Evolutionary conservation across 1,139 yeast genomes (phyloP), one percentile per base, ranked within the genome.

Genomic region (Suhomyces maxii): DNA sequence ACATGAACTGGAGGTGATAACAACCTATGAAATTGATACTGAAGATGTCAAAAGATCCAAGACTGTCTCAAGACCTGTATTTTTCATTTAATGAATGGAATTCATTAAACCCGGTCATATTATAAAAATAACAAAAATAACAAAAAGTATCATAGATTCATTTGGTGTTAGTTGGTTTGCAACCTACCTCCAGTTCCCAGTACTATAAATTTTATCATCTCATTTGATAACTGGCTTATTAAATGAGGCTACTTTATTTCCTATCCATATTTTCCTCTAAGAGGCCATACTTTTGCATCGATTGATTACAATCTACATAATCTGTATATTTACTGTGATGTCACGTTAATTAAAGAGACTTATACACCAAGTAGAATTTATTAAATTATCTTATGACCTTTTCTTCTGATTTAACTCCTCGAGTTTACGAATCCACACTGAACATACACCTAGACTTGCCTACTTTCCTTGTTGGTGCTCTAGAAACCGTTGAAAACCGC

Each of bases 1-100:
- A 45, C 44, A 36, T 25, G 49, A 39, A 13, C 43, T 33, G 41
- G 49, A 46, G 7, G 12, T 37, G 36, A 8, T 35, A 11, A 31
- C 44, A 6, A 36, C 28, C 23, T 46, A 46, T 36, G 46, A 46
- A 31, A 34, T 46, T 11, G 50, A 47, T 11, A 35, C 42, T 23
- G 52, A 49, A 37, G 51, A 49, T 41, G 49, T 44, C 42, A 51
- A 51, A 37, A 48, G 54, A 42, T 37, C 50, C 6, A 51, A 51
- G 45, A 49, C 52, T 41, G 39, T 42, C 39, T 41, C 48, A 28
- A 44, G 48, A 41, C 52, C 55, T 18, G 45, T 53, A 34, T 53
- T 53, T 37, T 53, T 50, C 50, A 50, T 48, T 39, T 52, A 49
- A 25, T 11, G 9, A 28, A 11, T 18, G 6, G 23, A 18, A 18